Evolutionary conservation across 768 basidiomycete genomes (phyloP), one percentile per base, ranked within the genome.

Genomic region (Kwoniella pini): DNA sequence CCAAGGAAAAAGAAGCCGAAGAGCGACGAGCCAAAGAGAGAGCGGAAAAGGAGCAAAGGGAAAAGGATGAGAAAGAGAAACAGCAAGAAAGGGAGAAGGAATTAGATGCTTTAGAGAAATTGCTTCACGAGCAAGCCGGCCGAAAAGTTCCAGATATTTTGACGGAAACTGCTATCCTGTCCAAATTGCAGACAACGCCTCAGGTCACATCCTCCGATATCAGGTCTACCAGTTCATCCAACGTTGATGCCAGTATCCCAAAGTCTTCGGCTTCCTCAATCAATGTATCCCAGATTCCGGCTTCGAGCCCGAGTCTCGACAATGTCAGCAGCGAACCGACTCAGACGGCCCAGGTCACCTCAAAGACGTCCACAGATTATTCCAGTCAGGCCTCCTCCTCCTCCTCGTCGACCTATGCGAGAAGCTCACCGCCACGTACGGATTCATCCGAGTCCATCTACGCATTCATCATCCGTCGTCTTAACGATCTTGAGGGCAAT

Each of bases 381-480:
- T 28, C 42, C 19, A 19, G 2, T 19, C 28, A 27, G 11, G 13
- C 36, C 30, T 55, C 54, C 10, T 17, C 17, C 17, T 30, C 54
- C 1, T 54, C 64, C 21, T 44, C 63, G 9, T 42, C 59, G 7
- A 57, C 64, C 9, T 66, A 59, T 33, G 22, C 57, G 13, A 60
- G 58, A 21, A 49, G 30, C 17, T 19, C 57, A 3, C 63, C 68
- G 19, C 63, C 69, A 3, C 52, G 65, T 30, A 65, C 72, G 1
- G 75, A 74, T 36, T 72, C 71, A 5, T 75, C 75, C 7, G 96
- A 99, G 76, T 94, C 91, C 1, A 93, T 99, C 65, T 98, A 96
- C 70, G 88, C 92, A 7, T 90, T 88, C 12, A 99, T 98, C 67
- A 94, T 94, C 86, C 95, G 96, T 68, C 87, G 93, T 6, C 83